Base-by-base conservation (phyloP, 495 filamentous ascomycete species). In the Articulospora tetracladia region DNA sequence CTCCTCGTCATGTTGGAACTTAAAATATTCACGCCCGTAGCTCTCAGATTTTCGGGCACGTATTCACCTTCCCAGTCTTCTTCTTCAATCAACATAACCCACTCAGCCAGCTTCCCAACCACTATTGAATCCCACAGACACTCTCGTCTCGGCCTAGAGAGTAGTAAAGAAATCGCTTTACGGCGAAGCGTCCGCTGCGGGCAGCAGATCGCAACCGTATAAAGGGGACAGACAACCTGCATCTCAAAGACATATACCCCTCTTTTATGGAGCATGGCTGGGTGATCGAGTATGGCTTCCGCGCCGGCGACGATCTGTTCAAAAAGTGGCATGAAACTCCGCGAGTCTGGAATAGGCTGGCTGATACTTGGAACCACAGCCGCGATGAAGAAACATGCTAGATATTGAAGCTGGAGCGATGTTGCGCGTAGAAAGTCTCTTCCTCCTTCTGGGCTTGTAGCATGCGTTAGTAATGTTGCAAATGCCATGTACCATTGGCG, bases 61-160 rank as follows among this genome's bases (percentile, higher is more conserved):
- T 54, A 54, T 19, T 54, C 51, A 17, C 27, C 51, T 17, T 54
- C 51, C 26, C 17, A 54, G 3, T 25, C 23, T n/a, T 54, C 51
- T 34, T 54, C 51, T 28, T 54, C 51, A 28, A 54, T 12, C 27
- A 15, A 30, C 51, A 54, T 54, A n/a, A 54, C 23, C 51, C 51
- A 54, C 36, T 26, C 2, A 4, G 51, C 27, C 20, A 54, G 10
- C 17, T 28, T 54, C 17, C 23, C 51, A 28, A 28, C 24, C 24
- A 25, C 30, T 12, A 23, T 8, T 15, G n/a, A 22, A 30, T 54
- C 51, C 51, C 51, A 54, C 17, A 54, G 23, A 4, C 26, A 25
- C 26, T 54, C 51, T 30, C 51, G 24, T 8, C 25, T 26, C 23
- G 51, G 51, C 15, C 17, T n/a, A 4, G 24, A 30, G 3, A 30